Evolutionary conservation across 2,329 filamentous ascomycete genomes (phyloP).

Genomic region (Mycosphaerelloides madeirae): DNA sequence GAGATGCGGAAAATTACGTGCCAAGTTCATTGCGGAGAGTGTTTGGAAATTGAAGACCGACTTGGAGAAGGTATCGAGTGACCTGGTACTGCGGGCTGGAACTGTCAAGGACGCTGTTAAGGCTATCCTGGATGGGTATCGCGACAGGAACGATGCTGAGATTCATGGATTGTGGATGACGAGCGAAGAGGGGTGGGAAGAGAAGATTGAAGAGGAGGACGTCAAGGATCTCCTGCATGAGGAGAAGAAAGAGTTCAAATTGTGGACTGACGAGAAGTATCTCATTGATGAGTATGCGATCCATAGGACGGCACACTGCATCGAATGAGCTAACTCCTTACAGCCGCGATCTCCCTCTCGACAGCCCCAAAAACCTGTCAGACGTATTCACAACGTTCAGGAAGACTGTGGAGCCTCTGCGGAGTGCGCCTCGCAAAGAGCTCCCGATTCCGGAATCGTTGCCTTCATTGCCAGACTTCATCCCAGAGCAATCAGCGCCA

Average conservation of each 20-base stretch:
- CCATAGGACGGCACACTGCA: neutral
- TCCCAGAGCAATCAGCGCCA: constrained; percentile 57
- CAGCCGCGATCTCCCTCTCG: constrained; percentile 60
- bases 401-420: constrained; percentile 67
- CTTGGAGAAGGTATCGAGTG: constrained; percentile 56
- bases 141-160: constrained; percentile 34
- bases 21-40: constrained; percentile 66
- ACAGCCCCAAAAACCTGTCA: constrained; percentile 56
- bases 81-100: constrained; percentile 61
- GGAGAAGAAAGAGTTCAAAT: constrained; percentile 55
- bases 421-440: constrained; percentile 56
- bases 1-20: constrained; percentile 68
- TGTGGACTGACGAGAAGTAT: constrained; percentile 73
- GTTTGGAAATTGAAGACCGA: constrained; percentile 67
- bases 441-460: constrained; percentile 54
- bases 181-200: constrained; percentile 64
- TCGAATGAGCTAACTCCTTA: neutral
- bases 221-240: constrained; percentile 52
- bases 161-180: constrained; percentile 71
- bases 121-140: constrained; percentile 50
- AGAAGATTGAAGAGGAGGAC: constrained; percentile 58
- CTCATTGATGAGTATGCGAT: constrained; percentile 68
- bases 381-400: constrained; percentile 73
- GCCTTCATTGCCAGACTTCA: constrained; percentile 53
- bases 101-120: constrained; percentile 55